Evolutionary conservation across 1,284 basidiomycete genomes (phyloP).

Genomic region (Mycena sp.): DNA sequence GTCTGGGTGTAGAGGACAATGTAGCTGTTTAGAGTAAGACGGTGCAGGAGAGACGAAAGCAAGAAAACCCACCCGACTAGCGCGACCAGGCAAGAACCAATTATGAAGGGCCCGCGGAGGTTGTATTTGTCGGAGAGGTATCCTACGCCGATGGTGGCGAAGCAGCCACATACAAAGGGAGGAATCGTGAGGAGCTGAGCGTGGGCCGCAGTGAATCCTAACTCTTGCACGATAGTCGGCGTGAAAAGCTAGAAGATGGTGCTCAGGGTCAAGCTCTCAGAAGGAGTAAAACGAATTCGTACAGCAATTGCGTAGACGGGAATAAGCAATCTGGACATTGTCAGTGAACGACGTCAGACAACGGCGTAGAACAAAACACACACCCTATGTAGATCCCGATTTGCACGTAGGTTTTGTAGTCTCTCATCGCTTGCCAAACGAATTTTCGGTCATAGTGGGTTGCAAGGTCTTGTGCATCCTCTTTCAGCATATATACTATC

Average conservation of each 20-base stretch:
- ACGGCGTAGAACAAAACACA: conserved; percentile 11
- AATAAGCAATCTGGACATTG: conserved; percentile 47
- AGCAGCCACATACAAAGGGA: conserved; percentile 48
- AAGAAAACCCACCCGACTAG: conserved; percentile 30
- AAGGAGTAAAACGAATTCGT: not conserved
- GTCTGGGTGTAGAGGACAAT: conserved; percentile 38
- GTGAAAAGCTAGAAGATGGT: conserved; percentile 58
- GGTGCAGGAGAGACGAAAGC: not conserved
- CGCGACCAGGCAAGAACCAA: conserved; percentile 31
- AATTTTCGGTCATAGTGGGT: conserved; percentile 47
- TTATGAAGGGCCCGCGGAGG: conserved; percentile 41
- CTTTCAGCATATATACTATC: conserved; percentile 49
- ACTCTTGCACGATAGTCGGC: conserved; percentile 62
- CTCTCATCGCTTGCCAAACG: conserved; percentile 47
- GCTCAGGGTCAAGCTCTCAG: not conserved
- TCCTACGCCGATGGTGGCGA: conserved; percentile 32
- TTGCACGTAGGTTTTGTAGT: conserved; percentile 53
- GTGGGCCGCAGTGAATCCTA: conserved; percentile 63
- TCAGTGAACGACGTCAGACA: not conserved
- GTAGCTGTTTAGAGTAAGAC: conserved; percentile 27
- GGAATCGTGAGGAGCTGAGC: conserved; percentile 69
- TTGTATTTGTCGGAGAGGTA: conserved; percentile 37
- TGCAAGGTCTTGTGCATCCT: conserved; percentile 47
- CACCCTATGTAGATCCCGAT: conserved; percentile 55
- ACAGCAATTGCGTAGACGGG: conserved; percentile 60